Conservation (phyloP, 116 monocot genomes). For the Dioscorea cayenensis region DNA sequence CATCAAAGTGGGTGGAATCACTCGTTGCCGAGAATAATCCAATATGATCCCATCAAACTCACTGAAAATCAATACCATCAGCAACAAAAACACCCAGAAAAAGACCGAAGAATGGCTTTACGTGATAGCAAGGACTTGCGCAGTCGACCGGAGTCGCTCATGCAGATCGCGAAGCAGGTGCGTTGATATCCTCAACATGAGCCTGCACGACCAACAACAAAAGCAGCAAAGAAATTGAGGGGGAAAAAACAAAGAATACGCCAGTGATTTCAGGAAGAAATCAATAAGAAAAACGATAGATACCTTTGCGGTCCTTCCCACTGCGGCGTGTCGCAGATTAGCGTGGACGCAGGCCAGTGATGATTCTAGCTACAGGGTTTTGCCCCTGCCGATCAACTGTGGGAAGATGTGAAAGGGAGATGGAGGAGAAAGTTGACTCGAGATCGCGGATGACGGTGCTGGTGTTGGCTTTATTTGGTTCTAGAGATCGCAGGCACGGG, state of each 20-base stretch:
- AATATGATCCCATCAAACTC: slow-evolving; percentile 74
- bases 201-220: slow-evolving; percentile 19
- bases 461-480: background rate
- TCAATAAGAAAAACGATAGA: slow-evolving; percentile 1
- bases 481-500: background rate
- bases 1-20: slow-evolving; percentile 42
- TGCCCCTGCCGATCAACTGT: background rate
- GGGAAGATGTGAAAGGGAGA: background rate
- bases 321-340: slow-evolving; percentile 62
- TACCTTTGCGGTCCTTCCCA: slow-evolving; percentile 88
- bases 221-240: background rate
- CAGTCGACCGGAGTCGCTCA: slow-evolving; percentile 74
- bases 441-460: background rate
- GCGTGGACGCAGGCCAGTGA: slow-evolving; percentile 61
- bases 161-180: slow-evolving; percentile 79
- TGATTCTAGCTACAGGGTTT: no score
- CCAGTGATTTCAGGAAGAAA: background rate
- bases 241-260: background rate
- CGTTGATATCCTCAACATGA: slow-evolving; percentile 67
- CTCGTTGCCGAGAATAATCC: slow-evolving; percentile 78
- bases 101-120: slow-evolving; percentile 21
- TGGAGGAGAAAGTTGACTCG: background rate
- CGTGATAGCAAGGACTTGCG: slow-evolving; percentile 95
- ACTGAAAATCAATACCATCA: slow-evolving; percentile 18
- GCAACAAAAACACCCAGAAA: background rate